Evolutionary conservation across 768 basidiomycete species (phyloP).

Genomic region (Crepidotus variabilis): DNA sequence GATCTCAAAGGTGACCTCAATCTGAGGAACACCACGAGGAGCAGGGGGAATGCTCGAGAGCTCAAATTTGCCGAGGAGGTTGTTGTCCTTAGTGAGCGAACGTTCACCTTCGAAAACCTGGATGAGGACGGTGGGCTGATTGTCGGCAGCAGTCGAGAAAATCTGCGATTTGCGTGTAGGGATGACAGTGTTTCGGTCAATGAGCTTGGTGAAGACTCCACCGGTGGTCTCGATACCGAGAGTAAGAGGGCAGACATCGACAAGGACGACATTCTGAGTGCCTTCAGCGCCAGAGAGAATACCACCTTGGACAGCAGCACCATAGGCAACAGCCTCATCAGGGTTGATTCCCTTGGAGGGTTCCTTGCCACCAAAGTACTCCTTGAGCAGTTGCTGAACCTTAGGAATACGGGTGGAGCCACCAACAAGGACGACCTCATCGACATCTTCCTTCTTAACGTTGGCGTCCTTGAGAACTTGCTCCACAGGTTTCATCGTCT

Average conservation of each 20-base stretch:
- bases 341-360: conserved; percentile 99
- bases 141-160: conserved; percentile 84
- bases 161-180: conserved; percentile 97
- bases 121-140: conserved; percentile 93
- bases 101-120: conserved; percentile 99
- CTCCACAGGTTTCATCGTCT: conserved; percentile 99
- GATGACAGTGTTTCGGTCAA: conserved; percentile 96
- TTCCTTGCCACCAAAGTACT: conserved; percentile 95
- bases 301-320: conserved; percentile 98
- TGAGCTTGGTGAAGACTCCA: conserved; percentile 97
- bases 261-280: conserved; percentile 86
- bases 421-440: conserved; percentile 92
- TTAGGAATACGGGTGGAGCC: conserved; percentile 99
- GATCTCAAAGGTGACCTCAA: conserved; percentile 95
- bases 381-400: conserved; percentile 97
- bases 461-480: conserved; percentile 98
- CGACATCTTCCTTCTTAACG: conserved; percentile 95
- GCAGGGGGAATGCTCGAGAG: conserved; percentile 90
- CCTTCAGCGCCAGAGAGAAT: conserved; percentile 94
- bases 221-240: conserved; percentile 99
- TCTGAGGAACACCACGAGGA: conserved; percentile 95
- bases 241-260: conserved; percentile 95
- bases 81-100: conserved; percentile 97
- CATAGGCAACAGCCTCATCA: conserved; percentile 98
- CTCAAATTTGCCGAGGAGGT: conserved; percentile 96